A percentile compares a stretch with the other conserved stretches of the same genome.
Evolutionary conservation across 2,329 filamentous ascomycete genomes (phyloP).

Genomic region (Colletotrichum sp.): DNA sequence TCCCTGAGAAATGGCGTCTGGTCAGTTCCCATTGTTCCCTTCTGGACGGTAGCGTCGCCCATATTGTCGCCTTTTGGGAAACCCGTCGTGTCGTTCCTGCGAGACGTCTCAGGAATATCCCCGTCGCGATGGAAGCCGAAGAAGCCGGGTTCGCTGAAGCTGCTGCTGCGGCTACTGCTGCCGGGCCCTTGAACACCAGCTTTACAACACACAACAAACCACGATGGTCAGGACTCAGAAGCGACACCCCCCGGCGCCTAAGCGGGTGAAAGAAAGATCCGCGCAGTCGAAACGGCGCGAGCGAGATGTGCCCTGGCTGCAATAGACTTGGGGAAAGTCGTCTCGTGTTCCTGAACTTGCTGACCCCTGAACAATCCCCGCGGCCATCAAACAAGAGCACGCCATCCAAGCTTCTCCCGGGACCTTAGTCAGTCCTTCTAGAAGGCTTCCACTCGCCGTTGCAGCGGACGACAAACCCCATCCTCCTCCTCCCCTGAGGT

Average conservation of each 20-base stretch:
- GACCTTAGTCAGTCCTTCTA: constrained; percentile 4
- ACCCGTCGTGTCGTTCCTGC: background rate
- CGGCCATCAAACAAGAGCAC: constrained; percentile 3
- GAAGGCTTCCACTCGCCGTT: constrained; percentile 8
- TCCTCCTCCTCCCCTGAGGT: background rate
- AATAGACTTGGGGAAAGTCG: background rate
- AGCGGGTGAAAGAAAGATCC: background rate
- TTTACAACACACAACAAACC: background rate
- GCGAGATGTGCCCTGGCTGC: background rate
- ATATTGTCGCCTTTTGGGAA: background rate
- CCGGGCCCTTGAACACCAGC: background rate
- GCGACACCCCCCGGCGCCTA: background rate
- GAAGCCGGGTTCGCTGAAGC: background rate
- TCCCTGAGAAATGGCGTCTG: background rate
- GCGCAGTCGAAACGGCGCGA: background rate
- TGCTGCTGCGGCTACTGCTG: background rate
- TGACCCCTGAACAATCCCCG: background rate
- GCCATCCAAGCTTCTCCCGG: background rate
- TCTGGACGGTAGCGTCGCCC: background rate
- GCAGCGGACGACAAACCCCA: background rate
- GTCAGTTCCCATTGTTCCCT: background rate
- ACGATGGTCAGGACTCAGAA: background rate
- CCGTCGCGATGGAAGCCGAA: background rate
- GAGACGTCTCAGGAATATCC: background rate
- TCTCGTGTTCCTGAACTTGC: background rate